Evolutionary conservation across 768 basidiomycete species (phyloP), one percentile per base, ranked within the genome.

Genomic region (Leccinum sublutescens): DNA sequence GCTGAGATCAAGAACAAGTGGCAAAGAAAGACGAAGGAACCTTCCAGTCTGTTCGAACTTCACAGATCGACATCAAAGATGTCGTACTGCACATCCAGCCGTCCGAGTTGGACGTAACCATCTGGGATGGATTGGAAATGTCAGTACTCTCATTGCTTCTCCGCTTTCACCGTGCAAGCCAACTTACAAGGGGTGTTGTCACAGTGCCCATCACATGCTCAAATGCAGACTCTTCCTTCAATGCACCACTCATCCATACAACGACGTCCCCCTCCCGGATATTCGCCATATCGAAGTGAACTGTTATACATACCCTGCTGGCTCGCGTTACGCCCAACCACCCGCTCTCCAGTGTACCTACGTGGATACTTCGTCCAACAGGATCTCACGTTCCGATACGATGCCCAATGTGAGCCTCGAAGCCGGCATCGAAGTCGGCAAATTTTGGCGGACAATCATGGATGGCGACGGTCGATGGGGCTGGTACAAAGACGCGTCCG

Each of bases 401-500:
- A 15, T 10, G 1, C 36, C 56, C 1, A 5, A 38, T 0, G 34
- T 61, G 23, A 57, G 29, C 5, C 57, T 54, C 25, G 33, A 8
- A 15, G 59, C 54, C 2, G 68, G 70, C 2, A 63, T 72, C 40
- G 66, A 72, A 27, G 58, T 73, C n/a, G 66, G 65, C n/a, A 27
- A 31, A 49, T 56, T 29, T 5, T 71, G 70, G 70, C 58, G 55
- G 19, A 61, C 60, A 33, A 50, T 34, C 25, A 38, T 11, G 40
- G 38, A 65, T 5, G 56, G 31, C 5, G 64, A 71, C 14, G 64
- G 68, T 23, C 59, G 55, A 10, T 69, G 66, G 55, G 74, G 71
- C 36, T 77, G 74, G 75, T 66, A 60, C 36, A 65, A 77, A 61
- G 72, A 75, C 47, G 74, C 78, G 60, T 81, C 76, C 74, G 71